Base-by-base conservation (phyloP, 768 basidiomycete species). In the Rhodotorula graminis region DNA sequence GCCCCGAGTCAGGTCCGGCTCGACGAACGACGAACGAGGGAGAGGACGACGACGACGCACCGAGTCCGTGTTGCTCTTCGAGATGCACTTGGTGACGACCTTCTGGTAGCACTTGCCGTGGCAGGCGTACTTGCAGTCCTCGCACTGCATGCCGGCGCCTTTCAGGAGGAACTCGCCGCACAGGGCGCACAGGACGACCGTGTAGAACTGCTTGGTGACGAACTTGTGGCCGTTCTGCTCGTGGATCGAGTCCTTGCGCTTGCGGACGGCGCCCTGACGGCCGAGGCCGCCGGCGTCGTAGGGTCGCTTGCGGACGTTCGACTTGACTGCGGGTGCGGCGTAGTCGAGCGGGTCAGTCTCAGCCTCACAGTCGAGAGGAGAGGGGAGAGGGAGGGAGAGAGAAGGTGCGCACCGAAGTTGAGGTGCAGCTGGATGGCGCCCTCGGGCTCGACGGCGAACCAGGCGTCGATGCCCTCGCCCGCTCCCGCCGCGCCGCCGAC, bases 201-300 rank as follows among this genome's bases (percentile, higher is more conserved):
- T 70, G 81, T 96, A 98, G 84, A 99, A 99, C 82, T 98, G 96
- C 59, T 89, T 87, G 78, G 93, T 91, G 59, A 99, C 86, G 80
- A 99, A 99, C 82, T 96, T 92, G 84, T 99, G 96, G 19, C 96
- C 96, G 80, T 98, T 98, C 92, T 97, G 97, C 82, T 98, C 94
- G 83, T 94, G 93, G 7, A 98, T 90, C 84, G 98, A 95, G 76
- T 88, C 95, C 82, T 97, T 97, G 78, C 94, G 91, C 83, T 96
- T 97, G 80, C 94, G 90, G 76, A 99, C 88, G 70, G 96, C 96
- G 66, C 95, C 96, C 83, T 97, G 95, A 80, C 96, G 93, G 62
- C 95, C 96, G 53, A 99, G 87, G 69, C 93, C 90, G n/a, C 66
- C 66, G 19, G 88, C 88, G 78, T 99, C 96, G 71, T 94, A 81